Conservation (phyloP, 257 asterid genomes). For the Nemophila menziesii region DNA sequence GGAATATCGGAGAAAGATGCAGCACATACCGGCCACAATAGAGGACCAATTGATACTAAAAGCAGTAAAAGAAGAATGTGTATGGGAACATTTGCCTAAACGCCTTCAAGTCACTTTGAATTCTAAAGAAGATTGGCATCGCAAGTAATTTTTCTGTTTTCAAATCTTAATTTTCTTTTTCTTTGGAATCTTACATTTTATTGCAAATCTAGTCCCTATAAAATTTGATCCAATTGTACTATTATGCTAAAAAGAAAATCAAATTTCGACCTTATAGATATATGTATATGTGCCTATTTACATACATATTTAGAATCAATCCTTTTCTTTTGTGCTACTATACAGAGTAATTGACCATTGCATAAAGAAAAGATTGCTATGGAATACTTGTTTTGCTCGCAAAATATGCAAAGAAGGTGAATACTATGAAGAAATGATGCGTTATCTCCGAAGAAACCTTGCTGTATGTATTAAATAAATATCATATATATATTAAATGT, state of each 20-base stretch:
- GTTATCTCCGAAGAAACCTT: constrained; percentile 76
- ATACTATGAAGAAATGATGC: constrained; percentile 98
- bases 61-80: constrained; percentile 74
- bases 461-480: constrained; percentile 44
- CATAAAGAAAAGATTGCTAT: constrained; percentile 74
- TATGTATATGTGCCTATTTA: background rate
- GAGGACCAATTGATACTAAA: constrained; percentile 81
- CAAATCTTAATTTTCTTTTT: no score
- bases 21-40: constrained; percentile 36
- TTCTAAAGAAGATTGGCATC: constrained; percentile 63
- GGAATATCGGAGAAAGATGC: constrained; percentile 34
- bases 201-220: no score
- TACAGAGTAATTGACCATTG: constrained; percentile 85
- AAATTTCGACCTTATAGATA: no score
- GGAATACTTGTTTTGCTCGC: constrained; percentile 79
- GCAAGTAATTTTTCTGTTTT: no score
- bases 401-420: constrained; percentile 93
- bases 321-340: constrained; percentile 8
- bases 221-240: no score
- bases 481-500: background rate
- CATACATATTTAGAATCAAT: background rate
- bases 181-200: no score
- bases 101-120: constrained; percentile 80
- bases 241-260: no score
- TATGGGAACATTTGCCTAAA: constrained; percentile 86